Percentiles rank a stretch among this genome's conserved stretches.
Evolutionary conservation across 2,329 filamentous ascomycete genomes (phyloP).

Genomic region (Ceratocystis cacaofunesta): DNA sequence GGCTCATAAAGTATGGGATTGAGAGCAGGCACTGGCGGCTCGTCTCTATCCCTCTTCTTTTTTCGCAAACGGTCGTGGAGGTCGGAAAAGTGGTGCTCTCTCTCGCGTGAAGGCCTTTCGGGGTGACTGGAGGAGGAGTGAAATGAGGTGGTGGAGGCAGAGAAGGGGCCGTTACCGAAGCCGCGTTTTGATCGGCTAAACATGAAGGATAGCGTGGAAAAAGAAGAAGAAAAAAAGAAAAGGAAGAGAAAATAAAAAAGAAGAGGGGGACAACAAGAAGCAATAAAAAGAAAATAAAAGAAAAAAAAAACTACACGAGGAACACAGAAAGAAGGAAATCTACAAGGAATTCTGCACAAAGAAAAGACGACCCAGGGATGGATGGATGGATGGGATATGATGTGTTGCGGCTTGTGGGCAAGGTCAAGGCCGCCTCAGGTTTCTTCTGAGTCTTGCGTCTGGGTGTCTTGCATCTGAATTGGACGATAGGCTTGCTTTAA

Average conservation of each 20-base stretch:
- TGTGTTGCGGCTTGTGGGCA: neutral
- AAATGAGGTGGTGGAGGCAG: slow-evolving; percentile 6
- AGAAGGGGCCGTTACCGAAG: slow-evolving; percentile 10
- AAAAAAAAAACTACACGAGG: neutral
- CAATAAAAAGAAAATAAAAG: neutral
- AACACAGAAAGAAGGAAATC: neutral
- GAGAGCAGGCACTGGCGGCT: slow-evolving; percentile 1
- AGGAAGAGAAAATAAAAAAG: neutral
- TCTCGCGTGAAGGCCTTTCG: slow-evolving; percentile 1
- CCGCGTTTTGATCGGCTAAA: slow-evolving; percentile 11
- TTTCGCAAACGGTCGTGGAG: slow-evolving; percentile 9
- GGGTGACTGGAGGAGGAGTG: neutral
- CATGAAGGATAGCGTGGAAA: slow-evolving; percentile 1
- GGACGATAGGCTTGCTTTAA: too few relatives aligned
- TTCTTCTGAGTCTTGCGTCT: neutral
- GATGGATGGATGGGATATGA: neutral
- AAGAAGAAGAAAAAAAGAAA: neutral
- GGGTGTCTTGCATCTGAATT: neutral
- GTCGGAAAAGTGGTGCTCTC: slow-evolving; percentile 7
- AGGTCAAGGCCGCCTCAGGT: neutral
- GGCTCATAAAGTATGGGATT: slow-evolving; percentile 12
- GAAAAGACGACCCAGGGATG: slow-evolving; percentile 1
- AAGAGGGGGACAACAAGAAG: neutral
- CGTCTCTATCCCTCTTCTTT: slow-evolving; percentile 6
- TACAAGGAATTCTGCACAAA: neutral